Evolutionary conservation across 495 filamentous ascomycete species (phyloP), one percentile per base, ranked within the genome.

Genomic region (Sordaria brevicollis): DNA sequence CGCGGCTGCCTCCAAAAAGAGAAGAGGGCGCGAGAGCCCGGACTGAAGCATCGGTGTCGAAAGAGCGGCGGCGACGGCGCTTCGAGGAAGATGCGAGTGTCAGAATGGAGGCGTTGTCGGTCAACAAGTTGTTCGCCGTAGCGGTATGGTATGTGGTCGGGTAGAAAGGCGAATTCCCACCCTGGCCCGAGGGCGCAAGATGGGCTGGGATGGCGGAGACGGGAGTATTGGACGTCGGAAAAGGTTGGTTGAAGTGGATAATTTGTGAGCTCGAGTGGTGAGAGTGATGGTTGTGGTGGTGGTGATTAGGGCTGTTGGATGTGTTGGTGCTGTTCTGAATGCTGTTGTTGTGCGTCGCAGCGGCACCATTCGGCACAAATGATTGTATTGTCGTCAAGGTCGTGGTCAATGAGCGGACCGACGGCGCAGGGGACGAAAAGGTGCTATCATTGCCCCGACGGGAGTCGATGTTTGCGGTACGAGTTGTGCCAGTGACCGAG

Each of bases 301-400:
- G 73, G 17, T 72, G 72, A 72, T 73, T 79, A 70, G 79, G 83
- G 21, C 75, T 77, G 15, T 75, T 70, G 43, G 74, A 69, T 71
- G 68, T 82, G 73, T 76, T 79, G 72, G 70, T 68, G 65, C 75
- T 77, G 36, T 62, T 65, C 36, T 74, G 73, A 29, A 72, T 76
- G 17, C 90, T 83, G 65, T 83, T 85, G 35, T 91, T 91, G 1
- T 89, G 87, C n/a, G 88, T 87, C 57, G 84, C 83, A 66, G 89
- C 77, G 13, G 88, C 85, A 49, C 84, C 85, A 43, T 92, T 92
- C 2, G 90, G 89, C 13, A 90, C 89, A 35, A 89, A 83, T 4
- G 95, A 98, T 78, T 99, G 95, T 65, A 98, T 94, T 0, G 95
- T 99, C 1, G 95, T 99, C 66, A 99, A 86, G 4, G 95, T 98